A percentile compares a stretch with the other conserved stretches of the same genome.
phyloP scores from a whole-genome alignment of 306 rosid species.

The Acmispon strigosus region DNA sequence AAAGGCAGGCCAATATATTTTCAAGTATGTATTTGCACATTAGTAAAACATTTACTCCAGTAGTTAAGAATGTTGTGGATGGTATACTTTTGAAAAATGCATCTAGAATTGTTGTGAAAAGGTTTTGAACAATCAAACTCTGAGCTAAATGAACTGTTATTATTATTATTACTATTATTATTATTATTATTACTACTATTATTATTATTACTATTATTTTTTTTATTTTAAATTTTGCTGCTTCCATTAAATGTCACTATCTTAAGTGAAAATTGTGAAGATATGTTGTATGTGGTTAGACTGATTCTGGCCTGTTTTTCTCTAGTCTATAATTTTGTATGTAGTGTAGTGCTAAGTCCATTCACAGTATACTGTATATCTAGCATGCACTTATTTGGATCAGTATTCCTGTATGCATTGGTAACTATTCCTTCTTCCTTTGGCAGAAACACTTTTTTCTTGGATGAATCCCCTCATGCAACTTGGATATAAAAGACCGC shows the following conservation, averaged over 20 bases:
- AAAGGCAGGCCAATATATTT: slow-evolving; percentile 50
- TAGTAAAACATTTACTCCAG: slow-evolving; percentile 6
- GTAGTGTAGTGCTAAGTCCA: background rate
- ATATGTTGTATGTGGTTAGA: background rate
- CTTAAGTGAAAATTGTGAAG: slow-evolving; percentile 16
- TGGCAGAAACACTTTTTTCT: slow-evolving; percentile 52
- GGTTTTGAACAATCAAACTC: background rate
- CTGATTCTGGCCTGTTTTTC: background rate
- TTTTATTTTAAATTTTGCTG: background rate
- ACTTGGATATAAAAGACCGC: slow-evolving; percentile 74
- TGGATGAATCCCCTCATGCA: slow-evolving; percentile 86
- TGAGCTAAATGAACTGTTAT: slow-evolving; percentile 6
- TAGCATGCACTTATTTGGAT: background rate
- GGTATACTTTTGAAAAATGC: background rate
- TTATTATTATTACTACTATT: background rate
- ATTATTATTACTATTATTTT: background rate
- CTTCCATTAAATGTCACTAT: background rate
- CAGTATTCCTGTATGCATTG: background rate
- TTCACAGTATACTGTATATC: slow-evolving; percentile 2
- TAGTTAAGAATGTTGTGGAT: background rate
- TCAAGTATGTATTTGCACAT: slow-evolving; percentile 56
- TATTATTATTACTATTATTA: background rate
- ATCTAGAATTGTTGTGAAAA: background rate
- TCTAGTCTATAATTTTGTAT: background rate
- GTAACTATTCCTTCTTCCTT: slow-evolving; percentile 17